Conservation (phyloP, 1,284 basidiomycete species). For the Vanrija pseudolonga region DNA sequence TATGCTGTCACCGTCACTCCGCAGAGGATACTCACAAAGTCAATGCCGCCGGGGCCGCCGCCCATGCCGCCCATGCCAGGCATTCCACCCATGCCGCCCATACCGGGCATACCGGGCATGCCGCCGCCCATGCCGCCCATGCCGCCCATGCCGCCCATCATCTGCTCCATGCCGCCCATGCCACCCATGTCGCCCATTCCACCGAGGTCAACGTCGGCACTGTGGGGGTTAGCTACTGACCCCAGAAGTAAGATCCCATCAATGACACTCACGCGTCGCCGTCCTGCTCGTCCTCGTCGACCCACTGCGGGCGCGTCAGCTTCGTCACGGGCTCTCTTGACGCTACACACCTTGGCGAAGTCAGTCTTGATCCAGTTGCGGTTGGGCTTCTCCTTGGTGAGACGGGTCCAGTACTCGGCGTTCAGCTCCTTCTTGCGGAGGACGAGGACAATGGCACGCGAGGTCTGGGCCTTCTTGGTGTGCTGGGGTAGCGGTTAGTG, state of each 20-base stretch:
- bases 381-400: constrained; percentile 78
- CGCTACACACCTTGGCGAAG: constrained; percentile 62
- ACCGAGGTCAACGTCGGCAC: constrained; percentile 1
- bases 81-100: constrained; percentile 34
- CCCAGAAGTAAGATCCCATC: too few species aligned
- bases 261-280: constrained; percentile 46
- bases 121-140: constrained; percentile 42
- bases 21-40: constrained; percentile 20
- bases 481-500: constrained; percentile 51
- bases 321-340: constrained; percentile 1
- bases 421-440: constrained; percentile 75
- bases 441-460: constrained; percentile 63
- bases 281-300: constrained; percentile 92
- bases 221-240: constrained; percentile 2
- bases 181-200: constrained; percentile 13
- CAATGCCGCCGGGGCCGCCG: constrained; percentile 53
- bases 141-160: constrained; percentile 19
- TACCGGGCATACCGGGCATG: constrained; percentile 33
- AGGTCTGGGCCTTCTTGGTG: constrained; percentile 61
- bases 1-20: background rate
- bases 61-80: constrained; percentile 30
- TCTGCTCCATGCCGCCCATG: constrained; percentile 20
- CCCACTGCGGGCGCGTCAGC: constrained; percentile 56
- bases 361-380: constrained; percentile 81
- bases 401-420: constrained; percentile 79